Base-by-base conservation (phyloP, 2,329 filamentous ascomycete species). In the Trichoderma semiorbis region DNA sequence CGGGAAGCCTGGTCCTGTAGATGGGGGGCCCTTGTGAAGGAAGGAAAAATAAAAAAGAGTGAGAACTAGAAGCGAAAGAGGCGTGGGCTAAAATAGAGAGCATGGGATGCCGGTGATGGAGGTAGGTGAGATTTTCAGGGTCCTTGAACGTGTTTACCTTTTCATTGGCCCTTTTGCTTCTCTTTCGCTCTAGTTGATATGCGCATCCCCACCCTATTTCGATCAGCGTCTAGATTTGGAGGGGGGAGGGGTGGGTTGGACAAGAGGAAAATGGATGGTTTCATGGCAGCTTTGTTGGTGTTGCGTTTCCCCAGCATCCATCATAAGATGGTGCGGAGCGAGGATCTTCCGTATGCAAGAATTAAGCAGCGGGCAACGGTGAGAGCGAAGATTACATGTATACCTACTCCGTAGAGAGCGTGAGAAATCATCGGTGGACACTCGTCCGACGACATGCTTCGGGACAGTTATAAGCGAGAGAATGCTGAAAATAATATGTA, bases 111-210 rank as follows among this genome's bases (percentile, higher is more conserved):
- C 21, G 47, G 50, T 32, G 16, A 30, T 28, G 65, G 65, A 26
- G 50, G 50, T 36, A 68, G 53, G 65, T 69, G 65, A 69, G 65
- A 60, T 69, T 69, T 69, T 69, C 65, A 69, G 65, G 65, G 65
- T 69, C 65, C 36, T 16, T 34, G 36, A 65, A 50, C n/a, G 36
- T 65, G 24, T 7, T 30, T 57, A 6, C 50, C 30, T 30, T 47
- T 62, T 34, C 39, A 43, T 62, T 18, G 60, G 14, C 34, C 32
- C n/a, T n/a, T 60, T 34, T 18, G 0, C 16, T 8, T 60, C 57
- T 21, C 30, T 34, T 60, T 21, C 16, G 30, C 12, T 64, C 36
- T 8, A 53, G n/a, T 28, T 53, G 43, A 24, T 47, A 24, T 65
- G 28, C 28, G 24, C 43, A 65, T 65, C 43, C 30, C 30, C 39